Evolutionary conservation across 495 filamentous ascomycete genomes (phyloP), one percentile per base, ranked within the genome.

Genomic region (Hypoxylon trugodes): DNA sequence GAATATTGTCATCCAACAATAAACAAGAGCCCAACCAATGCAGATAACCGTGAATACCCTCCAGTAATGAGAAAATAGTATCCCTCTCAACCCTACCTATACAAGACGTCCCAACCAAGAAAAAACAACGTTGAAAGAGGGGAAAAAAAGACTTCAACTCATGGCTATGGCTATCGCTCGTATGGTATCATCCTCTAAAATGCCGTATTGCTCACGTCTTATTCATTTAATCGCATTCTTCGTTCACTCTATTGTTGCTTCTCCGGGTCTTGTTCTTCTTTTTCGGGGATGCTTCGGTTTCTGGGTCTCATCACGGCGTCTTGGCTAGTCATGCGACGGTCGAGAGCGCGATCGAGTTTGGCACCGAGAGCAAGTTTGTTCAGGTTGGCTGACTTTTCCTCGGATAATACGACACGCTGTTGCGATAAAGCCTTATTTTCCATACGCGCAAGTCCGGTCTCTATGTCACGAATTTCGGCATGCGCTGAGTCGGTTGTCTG

Each of bases 341-440:
- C 90, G 32, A 98, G 86, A 9, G 95, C 95, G 33, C 95, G 88
- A 73, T 98, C 95, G 35, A 98, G 84, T 77, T 97, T 98, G 33
- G 95, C 94, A 38, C 93, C 90, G 36, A 98, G 82, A 24, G 94
- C 94, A 54, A 98, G 80, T 77, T 97, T 96, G 76, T 87, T 90
- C 69, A 97, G 75, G 73, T 90, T 90, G 61, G 90, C 91, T 45
- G 81, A 87, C 82, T 98, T 97, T 76, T 96, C 87, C 32, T 85
- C 81, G 57, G 81, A 90, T 18, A 92, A 87, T 41, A 88, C 84
- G 71, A 96, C 97, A 58, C 95, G 89, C 79, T 98, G 95, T 58
- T 87, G 82, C 59, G 84, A 78, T 25, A 97, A 85, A 22, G 88
- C 90, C 73, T 91, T 92, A 82, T 96, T 94, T 73, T 97, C 92